Percentiles rank a stretch among this genome's conserved stretches.
phyloP scores from a whole-genome alignment of 73 alveolate species.

The Loxodes magnus region DNA sequence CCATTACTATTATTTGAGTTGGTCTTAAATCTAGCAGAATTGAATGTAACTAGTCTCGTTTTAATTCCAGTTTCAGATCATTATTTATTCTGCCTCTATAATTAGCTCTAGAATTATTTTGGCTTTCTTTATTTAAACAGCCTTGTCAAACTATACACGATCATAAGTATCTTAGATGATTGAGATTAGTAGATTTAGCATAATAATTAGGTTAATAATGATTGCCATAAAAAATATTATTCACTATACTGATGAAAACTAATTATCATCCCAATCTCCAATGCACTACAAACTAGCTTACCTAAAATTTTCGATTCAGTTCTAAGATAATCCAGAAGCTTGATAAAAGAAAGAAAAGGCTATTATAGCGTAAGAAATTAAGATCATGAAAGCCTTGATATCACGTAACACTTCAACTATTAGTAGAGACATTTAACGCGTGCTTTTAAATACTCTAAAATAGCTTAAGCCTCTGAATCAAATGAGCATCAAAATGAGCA shows the following conservation, averaged over 20 bases:
- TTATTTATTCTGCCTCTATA: too few species aligned
- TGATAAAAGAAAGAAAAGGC: conserved; percentile 4
- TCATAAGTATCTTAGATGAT: conserved; percentile 28
- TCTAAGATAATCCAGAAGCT: too few species aligned
- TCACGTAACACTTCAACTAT: neutral
- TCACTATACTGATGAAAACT: conserved; percentile 4
- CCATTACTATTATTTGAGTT: too few species aligned
- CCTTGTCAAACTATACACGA: too few species aligned
- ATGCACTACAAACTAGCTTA: neutral
- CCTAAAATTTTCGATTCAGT: neutral
- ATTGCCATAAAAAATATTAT: conserved; percentile 23
- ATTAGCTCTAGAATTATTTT: too few species aligned
- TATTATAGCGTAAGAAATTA: neutral
- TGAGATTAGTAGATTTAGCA: conserved; percentile 38
- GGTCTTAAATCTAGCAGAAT: too few species aligned
- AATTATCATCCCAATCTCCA: conserved; percentile 1
- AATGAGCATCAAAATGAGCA: neutral
- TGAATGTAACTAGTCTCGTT: too few species aligned
- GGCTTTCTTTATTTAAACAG: too few species aligned
- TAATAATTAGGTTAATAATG: conserved; percentile 21
- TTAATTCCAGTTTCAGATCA: too few species aligned
- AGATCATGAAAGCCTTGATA: neutral
- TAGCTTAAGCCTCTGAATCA: conserved; percentile 10
- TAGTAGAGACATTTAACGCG: conserved; percentile 4
- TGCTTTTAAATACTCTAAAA: conserved; percentile 5